Percentiles rank a stretch among this genome's conserved stretches.
Conservation (phyloP, 345 rosid species). For the Eucalyptus rudis region DNA sequence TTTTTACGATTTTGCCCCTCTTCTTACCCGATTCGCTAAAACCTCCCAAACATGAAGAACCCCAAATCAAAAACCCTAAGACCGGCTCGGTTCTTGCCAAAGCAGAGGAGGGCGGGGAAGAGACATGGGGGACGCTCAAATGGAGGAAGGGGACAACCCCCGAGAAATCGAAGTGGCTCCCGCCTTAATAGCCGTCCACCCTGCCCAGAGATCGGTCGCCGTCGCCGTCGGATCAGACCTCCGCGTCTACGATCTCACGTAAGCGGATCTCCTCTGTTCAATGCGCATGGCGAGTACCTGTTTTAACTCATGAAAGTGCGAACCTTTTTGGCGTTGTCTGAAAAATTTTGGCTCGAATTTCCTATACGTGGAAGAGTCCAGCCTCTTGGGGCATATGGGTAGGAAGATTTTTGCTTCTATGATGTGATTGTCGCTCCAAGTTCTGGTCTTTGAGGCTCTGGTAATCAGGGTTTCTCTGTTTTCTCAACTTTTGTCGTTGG, state of each 20-base stretch:
- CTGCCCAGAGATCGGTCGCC: slow-evolving; percentile 50
- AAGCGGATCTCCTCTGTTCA: not conserved
- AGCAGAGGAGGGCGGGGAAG: not conserved
- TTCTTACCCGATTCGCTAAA: not conserved
- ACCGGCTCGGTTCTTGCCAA: not conserved
- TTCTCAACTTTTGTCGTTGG: not conserved
- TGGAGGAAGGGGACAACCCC: slow-evolving; percentile 40
- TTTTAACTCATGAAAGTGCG: not conserved
- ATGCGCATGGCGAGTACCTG: not conserved
- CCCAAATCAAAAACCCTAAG: not conserved
- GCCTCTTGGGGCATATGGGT: not conserved
- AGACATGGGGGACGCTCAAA: slow-evolving; percentile 33
- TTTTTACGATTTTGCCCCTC: not conserved
- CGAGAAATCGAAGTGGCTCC: slow-evolving; percentile 66
- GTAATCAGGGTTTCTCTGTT: not conserved
- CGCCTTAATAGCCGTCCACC: slow-evolving; percentile 63
- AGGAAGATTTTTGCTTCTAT: not conserved
- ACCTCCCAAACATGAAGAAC: no score
- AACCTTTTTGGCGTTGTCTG: not conserved
- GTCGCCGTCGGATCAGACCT: slow-evolving; percentile 83
- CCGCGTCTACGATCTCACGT: slow-evolving; percentile 71
- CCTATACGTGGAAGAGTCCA: not conserved
- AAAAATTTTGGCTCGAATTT: not conserved
- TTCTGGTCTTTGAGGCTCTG: not conserved
- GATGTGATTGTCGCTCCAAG: not conserved